Evolutionary conservation across 2,329 filamentous ascomycete genomes (phyloP).

Genomic region (Rhytidhysteron rufulum): DNA sequence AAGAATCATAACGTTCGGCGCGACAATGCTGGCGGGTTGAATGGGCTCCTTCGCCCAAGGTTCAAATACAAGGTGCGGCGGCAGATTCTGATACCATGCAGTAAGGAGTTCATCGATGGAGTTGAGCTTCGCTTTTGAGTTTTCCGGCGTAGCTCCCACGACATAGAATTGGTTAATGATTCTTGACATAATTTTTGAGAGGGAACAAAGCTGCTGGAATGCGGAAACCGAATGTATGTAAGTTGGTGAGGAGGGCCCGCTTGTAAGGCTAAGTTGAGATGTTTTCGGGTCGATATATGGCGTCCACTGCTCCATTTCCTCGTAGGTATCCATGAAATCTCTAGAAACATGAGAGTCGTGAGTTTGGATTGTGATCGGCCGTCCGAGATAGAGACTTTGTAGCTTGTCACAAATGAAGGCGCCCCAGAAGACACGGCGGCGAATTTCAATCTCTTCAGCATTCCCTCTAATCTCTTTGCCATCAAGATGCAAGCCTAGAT

Average conservation of each 20-base stretch:
- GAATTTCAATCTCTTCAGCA: slow-evolving; percentile 24
- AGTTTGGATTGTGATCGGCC: slow-evolving; percentile 18
- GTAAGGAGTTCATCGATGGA: background rate
- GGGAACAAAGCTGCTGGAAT: slow-evolving; percentile 39
- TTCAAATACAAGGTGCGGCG: background rate
- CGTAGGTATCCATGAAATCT: slow-evolving; percentile 15
- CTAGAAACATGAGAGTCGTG: slow-evolving; percentile 17
- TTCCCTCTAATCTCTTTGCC: slow-evolving; percentile 19
- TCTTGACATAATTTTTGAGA: slow-evolving; percentile 47
- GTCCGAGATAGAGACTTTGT: slow-evolving; percentile 27
- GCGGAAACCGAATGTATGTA: slow-evolving; percentile 31
- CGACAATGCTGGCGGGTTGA: background rate
- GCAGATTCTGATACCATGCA: background rate
- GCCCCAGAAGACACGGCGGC: slow-evolving; percentile 32
- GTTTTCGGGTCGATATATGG: slow-evolving; percentile 22
- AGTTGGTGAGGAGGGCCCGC: slow-evolving; percentile 8
- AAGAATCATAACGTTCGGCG: background rate
- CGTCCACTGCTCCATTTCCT: slow-evolving; percentile 11
- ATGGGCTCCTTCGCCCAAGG: background rate
- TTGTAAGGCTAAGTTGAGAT: slow-evolving; percentile 22
- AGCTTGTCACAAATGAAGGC: slow-evolving; percentile 30
- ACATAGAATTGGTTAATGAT: slow-evolving; percentile 24
- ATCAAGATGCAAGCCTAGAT: slow-evolving; percentile 39
- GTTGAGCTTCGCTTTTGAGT: background rate
- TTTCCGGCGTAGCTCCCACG: background rate